Base-by-base conservation (phyloP, 352 stramenopile genomes). In the Globisporangium takayamanum region DNA sequence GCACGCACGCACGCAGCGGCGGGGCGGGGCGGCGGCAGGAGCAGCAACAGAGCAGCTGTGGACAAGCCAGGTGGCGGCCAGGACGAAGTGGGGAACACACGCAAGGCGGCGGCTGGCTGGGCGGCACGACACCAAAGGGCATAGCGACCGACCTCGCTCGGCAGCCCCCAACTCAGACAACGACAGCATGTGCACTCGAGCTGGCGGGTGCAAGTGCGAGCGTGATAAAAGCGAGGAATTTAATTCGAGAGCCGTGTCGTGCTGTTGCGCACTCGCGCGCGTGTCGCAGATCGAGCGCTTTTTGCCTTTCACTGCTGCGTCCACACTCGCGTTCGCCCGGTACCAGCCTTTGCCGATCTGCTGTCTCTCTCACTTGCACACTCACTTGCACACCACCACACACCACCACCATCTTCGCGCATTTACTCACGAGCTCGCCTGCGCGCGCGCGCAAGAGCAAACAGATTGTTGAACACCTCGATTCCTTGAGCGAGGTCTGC, bases 71-170 rank as follows among this genome's bases (percentile, higher is more conserved):
- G 15, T 46, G 15, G 41, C 41, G 41, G 14, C 50, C 57, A 63
- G 57, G 49, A 53, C 16, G 42, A 63, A 63, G 49, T 52, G 50
- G 36, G 50, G 57, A 63, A 63, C 57, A 28, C 36, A 63, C 55
- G 55, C 46, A 15, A 50, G 46, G 41, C 41, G 14, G 41, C 41
- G 14, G 41, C 41, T 46, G 41, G 33, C 33, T 2, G 33, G 33
- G 33, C 33, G 33, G 33, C 33, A 39, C 33, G 33, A 39, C 33
- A 7, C 33, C 33, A 39, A 14, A 39, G 33, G 4, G 33, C 6
- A 12, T 14, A 20, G 41, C 41, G 15, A 46, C 1, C 15, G 18
- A 20, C 41, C 41, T 46, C 33, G 33, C 28, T 33, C 0, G 8
- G 41, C 41, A 46, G 18, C 41, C 18, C 15, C 15, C 5, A 46